phyloP scores from a whole-genome alignment of 2,329 filamentous ascomycete species.

The Fusarium sp. region DNA sequence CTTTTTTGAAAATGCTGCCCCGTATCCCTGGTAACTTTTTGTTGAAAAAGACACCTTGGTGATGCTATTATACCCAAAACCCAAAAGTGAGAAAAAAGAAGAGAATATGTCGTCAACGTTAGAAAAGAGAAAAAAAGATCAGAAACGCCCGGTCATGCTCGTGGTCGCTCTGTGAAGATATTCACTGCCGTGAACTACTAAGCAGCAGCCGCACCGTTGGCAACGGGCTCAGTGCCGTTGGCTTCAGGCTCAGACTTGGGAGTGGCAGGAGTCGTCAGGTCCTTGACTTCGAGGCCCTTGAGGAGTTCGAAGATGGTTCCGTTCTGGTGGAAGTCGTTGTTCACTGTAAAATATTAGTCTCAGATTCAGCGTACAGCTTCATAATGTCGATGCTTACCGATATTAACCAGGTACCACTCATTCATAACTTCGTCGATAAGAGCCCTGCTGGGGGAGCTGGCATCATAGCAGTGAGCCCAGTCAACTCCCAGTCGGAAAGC shows the following conservation, averaged over 20 bases:
- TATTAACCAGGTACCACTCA: conserved; percentile 94
- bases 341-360: conserved; percentile 67
- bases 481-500: conserved; percentile 92
- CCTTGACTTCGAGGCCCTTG: conserved; percentile 77
- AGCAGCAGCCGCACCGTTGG: conserved; percentile 21
- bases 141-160: conserved; percentile 31
- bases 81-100: conserved; percentile 17
- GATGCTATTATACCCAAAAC: conserved; percentile 44
- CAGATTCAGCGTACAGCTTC: background rate
- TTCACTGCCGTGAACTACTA: conserved; percentile 19
- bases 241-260: conserved; percentile 41
- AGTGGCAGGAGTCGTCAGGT: conserved; percentile 63
- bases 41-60: conserved; percentile 56
- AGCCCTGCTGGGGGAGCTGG: conserved; percentile 79
- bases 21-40: conserved; percentile 54
- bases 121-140: conserved; percentile 31
- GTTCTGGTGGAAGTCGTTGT: conserved; percentile 95
- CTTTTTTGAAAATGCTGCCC: conserved; percentile 42
- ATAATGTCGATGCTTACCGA: conserved; percentile 70
- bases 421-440: conserved; percentile 88
- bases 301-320: conserved; percentile 88
- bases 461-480: conserved; percentile 92
- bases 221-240: conserved; percentile 29
- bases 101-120: conserved; percentile 23
- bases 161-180: conserved; percentile 23